Conservation (phyloP, 371 early-diverging fungal genomes). For the Mortierella sp. region DNA sequence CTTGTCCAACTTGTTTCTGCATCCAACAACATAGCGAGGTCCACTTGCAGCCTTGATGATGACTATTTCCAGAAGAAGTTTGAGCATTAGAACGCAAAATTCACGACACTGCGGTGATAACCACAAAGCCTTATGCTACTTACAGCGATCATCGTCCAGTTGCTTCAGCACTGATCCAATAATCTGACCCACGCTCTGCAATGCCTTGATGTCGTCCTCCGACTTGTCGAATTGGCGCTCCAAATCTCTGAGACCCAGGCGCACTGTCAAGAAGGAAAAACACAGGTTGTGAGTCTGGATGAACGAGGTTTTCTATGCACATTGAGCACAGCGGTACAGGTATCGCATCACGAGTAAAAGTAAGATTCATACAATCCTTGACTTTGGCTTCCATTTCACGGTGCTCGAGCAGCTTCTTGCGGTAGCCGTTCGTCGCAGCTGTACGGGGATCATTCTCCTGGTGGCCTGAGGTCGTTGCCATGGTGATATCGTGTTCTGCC, state of each 20-base stretch:
- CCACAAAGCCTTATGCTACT: constrained; percentile 26
- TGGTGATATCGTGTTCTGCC: not conserved
- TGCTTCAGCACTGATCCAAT: constrained; percentile 99
- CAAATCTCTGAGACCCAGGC: constrained; percentile 83
- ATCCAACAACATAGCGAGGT: constrained; percentile 99
- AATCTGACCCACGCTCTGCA: constrained; percentile 99
- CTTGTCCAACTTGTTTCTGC: constrained; percentile 94
- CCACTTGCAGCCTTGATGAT: constrained; percentile 99
- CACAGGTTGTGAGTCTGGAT: not conserved
- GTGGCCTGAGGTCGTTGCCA: constrained; percentile 39
- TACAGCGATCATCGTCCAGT: constrained; percentile 97
- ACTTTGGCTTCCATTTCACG: constrained; percentile 94
- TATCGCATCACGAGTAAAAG: too few species aligned
- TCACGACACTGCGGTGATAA: too few species aligned
- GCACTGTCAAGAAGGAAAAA: constrained; percentile 70
- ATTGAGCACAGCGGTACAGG: too few species aligned
- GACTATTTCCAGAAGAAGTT: constrained; percentile 66
- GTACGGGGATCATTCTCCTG: constrained; percentile 59
- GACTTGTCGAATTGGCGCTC: constrained; percentile 87
- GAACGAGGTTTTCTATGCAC: too few species aligned
- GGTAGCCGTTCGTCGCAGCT: constrained; percentile 86
- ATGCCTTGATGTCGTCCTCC: constrained; percentile 98
- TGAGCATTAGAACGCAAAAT: too few species aligned
- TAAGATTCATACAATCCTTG: constrained; percentile 68
- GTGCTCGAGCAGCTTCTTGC: constrained; percentile 90